These are phyloP conservation scores for Talaromyces rugulosus DNA, from an alignment of 2,329 filamentous ascomycete species.

Conservation along the genomic window DNA sequence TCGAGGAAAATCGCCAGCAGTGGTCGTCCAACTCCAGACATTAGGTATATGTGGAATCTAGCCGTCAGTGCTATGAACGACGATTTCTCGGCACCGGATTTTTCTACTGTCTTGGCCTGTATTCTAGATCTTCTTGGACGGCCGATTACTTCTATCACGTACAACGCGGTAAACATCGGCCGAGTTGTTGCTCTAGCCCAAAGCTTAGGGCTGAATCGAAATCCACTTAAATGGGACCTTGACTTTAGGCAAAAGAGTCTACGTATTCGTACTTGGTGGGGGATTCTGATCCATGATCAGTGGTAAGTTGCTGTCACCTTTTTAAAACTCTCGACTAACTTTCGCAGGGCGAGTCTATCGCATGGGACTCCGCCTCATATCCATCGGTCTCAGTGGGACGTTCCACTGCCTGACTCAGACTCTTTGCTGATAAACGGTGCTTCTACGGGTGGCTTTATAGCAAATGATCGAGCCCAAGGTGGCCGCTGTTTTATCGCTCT, in stretches of 20 bases:
- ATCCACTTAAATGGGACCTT: slow-evolving; percentile 50
- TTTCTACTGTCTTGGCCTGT: slow-evolving; percentile 49
- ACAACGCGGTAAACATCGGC: slow-evolving; percentile 49
- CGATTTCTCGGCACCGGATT: slow-evolving; percentile 47
- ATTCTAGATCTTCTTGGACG: slow-evolving; percentile 52
- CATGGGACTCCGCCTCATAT: slow-evolving; percentile 51
- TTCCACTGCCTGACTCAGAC: slow-evolving; percentile 30
- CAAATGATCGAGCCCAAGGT: slow-evolving; percentile 12
- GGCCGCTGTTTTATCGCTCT: slow-evolving; percentile 41
- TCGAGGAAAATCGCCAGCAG: slow-evolving; percentile 19
- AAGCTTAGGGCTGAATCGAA: slow-evolving; percentile 51
- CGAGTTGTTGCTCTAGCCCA: slow-evolving; percentile 49
- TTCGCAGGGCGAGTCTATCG: slow-evolving; percentile 44
- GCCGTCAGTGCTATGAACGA: slow-evolving; percentile 52
- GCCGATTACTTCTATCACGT: slow-evolving; percentile 49
- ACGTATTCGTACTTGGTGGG: slow-evolving; percentile 54
- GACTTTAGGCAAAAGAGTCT: slow-evolving; percentile 46
- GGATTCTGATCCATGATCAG: slow-evolving; percentile 49
- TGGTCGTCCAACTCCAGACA: slow-evolving; percentile 38
- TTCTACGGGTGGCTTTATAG: slow-evolving; percentile 9
- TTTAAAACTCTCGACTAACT: slow-evolving; percentile 2
- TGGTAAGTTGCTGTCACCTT: slow-evolving; percentile 36
- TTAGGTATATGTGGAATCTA: slow-evolving; percentile 54
- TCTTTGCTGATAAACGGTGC: slow-evolving; percentile 21
- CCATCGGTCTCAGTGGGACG: slow-evolving; percentile 41